A percentile compares a stretch with the other conserved stretches of the same genome.
These are phyloP conservation scores for Auricularia sp. DNA, from an alignment of 768 basidiomycete genomes.

Conservation along the genomic window DNA sequence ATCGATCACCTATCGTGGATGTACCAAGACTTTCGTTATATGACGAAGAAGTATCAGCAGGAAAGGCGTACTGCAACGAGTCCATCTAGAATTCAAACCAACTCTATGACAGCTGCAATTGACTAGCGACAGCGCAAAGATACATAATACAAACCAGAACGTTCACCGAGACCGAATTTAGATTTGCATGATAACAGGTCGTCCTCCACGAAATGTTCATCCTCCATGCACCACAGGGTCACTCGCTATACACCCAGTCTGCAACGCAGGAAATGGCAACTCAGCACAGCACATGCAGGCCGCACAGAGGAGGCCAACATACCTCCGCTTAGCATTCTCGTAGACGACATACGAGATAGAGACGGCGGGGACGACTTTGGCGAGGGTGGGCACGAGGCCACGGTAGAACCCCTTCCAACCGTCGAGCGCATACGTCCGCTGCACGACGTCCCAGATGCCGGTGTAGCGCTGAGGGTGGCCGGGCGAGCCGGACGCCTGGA, in stretches of 20 bases:
- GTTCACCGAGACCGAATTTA: not conserved
- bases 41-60: too few species aligned
- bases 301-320: not conserved
- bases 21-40: too few species aligned
- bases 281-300: not conserved
- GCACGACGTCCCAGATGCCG: conserved; percentile 76
- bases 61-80: too few species aligned
- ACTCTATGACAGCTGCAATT: not conserved
- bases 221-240: not conserved
- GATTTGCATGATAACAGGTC: not conserved
- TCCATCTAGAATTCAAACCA: too few species aligned
- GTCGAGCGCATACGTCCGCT: conserved; percentile 70
- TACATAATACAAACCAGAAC: not conserved
- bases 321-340: conserved; percentile 73
- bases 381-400: conserved; percentile 82
- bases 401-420: conserved; percentile 94
- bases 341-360: conserved; percentile 96
- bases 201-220: not conserved
- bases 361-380: conserved; percentile 94
- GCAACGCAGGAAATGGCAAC: not conserved
- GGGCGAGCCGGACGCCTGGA: conserved; percentile 92
- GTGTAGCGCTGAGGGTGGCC: conserved; percentile 89
- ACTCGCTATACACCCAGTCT: not conserved
- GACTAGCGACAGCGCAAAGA: not conserved
- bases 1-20: too few species aligned